Percentiles rank a stretch among this genome's conserved stretches.
phyloP scores from a whole-genome alignment of 495 filamentous ascomycete genomes.

The Haplographium delicatum region DNA sequence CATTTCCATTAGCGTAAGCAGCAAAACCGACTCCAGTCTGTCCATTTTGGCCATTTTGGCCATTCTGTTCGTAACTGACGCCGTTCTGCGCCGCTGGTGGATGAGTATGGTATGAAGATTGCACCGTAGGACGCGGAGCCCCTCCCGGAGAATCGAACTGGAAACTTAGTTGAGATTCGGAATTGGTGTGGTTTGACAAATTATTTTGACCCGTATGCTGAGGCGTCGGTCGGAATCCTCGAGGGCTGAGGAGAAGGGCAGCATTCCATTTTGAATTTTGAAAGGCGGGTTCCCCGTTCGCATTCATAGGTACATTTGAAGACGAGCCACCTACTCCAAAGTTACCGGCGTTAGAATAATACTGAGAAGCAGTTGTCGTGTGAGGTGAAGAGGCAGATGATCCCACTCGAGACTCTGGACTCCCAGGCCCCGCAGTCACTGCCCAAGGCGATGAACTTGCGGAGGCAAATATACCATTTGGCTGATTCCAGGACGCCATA shows the following conservation, averaged over 20 bases:
- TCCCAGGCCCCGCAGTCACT: neutral
- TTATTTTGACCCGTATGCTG: constrained; percentile 15
- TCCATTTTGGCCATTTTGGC: neutral
- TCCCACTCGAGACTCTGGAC: constrained; percentile 8
- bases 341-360: constrained; percentile 14
- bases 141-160: constrained; percentile 38
- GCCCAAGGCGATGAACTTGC: neutral
- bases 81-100: neutral
- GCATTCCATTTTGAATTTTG: constrained; percentile 23
- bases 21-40: constrained; percentile 11
- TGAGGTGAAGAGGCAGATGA: neutral
- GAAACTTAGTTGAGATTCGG: constrained; percentile 26
- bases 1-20: constrained; percentile 17
- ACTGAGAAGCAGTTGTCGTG: neutral
- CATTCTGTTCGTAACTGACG: neutral
- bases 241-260: constrained; percentile 34
- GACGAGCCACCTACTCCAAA: constrained; percentile 5
- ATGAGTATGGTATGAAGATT: neutral
- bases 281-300: constrained; percentile 8
- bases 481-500: constrained; percentile 24
- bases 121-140: neutral
- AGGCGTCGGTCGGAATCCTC: constrained; percentile 14
- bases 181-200: constrained; percentile 5
- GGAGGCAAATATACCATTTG: constrained; percentile 19
- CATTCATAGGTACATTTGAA: neutral